Conservation (phyloP, 352 stramenopile genomes). For the Globisporangium nagaii region DNA sequence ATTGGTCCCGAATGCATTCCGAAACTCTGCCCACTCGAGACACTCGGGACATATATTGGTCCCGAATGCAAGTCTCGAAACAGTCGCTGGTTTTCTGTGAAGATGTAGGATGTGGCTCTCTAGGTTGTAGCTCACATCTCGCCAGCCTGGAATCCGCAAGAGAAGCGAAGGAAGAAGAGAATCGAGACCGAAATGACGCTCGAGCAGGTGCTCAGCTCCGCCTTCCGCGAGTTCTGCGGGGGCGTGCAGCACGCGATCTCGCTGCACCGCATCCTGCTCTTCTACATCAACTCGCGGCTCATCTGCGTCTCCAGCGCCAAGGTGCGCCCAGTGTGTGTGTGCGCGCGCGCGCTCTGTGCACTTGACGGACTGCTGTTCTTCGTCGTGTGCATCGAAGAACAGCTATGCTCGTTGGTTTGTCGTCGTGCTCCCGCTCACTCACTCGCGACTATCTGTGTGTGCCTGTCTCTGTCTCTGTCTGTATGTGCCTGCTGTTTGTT, state of each 20-base stretch:
- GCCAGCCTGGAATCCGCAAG: background rate
- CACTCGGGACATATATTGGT: too few relatives aligned
- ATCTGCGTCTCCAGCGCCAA: slow-evolving; percentile 84
- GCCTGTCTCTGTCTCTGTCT: background rate
- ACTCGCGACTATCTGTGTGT: background rate
- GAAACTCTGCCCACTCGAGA: too few relatives aligned
- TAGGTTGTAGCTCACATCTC: too few relatives aligned
- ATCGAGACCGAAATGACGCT: slow-evolving; percentile 12
- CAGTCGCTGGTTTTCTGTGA: too few relatives aligned
- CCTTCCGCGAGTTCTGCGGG: slow-evolving; percentile 80
- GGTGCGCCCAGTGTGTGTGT: slow-evolving; percentile 13
- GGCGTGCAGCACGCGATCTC: slow-evolving; percentile 85
- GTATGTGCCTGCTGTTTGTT: too few relatives aligned
- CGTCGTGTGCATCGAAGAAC: too few relatives aligned
- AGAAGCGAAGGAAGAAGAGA: background rate
- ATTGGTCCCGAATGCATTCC: too few relatives aligned
- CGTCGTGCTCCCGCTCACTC: background rate
- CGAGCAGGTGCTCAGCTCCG: slow-evolving; percentile 45
- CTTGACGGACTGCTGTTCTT: too few relatives aligned
- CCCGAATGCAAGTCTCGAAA: too few relatives aligned
- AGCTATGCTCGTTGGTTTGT: background rate
- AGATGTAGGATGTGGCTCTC: too few relatives aligned
- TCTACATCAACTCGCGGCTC: slow-evolving; percentile 82
- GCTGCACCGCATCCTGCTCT: slow-evolving; percentile 79
- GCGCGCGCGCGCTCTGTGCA: too few relatives aligned